phyloP scores from a whole-genome alignment of 345 rosid species.

The Trapa bicornis region DNA sequence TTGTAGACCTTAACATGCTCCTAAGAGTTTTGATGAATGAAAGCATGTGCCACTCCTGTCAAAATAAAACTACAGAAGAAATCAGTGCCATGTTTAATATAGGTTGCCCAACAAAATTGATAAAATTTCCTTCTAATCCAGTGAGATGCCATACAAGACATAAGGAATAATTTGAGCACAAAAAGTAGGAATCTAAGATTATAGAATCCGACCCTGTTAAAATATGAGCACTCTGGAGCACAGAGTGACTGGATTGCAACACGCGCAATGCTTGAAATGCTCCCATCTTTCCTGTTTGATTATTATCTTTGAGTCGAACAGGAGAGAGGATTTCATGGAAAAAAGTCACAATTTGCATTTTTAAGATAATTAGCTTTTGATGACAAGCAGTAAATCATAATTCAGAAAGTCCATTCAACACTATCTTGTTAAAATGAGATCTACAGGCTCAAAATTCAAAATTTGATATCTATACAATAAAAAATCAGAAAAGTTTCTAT shows the following conservation, averaged over 20 bases:
- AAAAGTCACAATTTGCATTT: not conserved
- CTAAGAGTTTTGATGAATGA: conserved; percentile 66
- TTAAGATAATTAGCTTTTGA: not conserved
- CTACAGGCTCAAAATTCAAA: not conserved
- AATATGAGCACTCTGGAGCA: conserved; percentile 72
- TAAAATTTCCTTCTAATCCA: not conserved
- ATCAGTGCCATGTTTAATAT: not conserved
- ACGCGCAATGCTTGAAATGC: conserved; percentile 38
- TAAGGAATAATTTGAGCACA: not conserved
- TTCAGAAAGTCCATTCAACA: not conserved
- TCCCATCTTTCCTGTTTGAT: conserved; percentile 39
- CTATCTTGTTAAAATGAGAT: not conserved
- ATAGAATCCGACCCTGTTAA: conserved; percentile 38
- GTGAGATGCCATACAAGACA: not conserved
- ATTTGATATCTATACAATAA: no score
- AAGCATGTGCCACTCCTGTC: conserved; percentile 84
- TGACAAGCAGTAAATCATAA: not conserved
- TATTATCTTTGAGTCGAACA: conserved; percentile 4
- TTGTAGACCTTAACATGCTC: conserved; percentile 61
- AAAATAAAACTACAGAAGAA: not conserved
- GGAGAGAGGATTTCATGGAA: not conserved
- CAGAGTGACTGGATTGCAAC: conserved; percentile 83
- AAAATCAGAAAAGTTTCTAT: not conserved
- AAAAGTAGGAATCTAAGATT: conserved; percentile 1
- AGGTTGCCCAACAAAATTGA: not conserved